phyloP scores from a whole-genome alignment of 805 yeast species.

The Candida berthetii region DNA sequence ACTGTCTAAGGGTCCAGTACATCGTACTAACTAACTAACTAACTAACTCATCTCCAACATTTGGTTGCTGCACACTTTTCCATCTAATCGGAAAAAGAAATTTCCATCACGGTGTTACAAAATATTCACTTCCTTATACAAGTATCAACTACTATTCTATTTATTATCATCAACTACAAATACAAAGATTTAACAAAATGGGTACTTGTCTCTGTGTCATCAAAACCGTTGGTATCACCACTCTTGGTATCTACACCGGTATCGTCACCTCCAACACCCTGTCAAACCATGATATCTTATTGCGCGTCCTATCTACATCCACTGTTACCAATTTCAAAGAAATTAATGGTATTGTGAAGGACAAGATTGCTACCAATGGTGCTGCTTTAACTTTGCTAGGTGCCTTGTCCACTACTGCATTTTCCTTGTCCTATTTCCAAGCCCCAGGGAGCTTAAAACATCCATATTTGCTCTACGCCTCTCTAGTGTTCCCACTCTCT shows the following conservation, averaged over 20 bases:
- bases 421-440: constrained; percentile 47
- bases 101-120: no score
- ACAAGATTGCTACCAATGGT: constrained; percentile 16
- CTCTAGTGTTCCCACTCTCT: constrained; percentile 18
- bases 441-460: constrained; percentile 56
- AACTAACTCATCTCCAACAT: no score
- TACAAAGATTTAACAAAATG: constrained; percentile 24
- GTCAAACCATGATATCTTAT: constrained; percentile 13
- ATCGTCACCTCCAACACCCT: constrained; percentile 31
- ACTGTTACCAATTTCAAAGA: constrained; percentile 20
- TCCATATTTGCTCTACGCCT: constrained; percentile 60
- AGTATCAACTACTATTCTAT: no score
- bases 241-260: constrained; percentile 62
- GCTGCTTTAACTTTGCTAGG: constrained; percentile 31
- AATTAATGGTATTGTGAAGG: constrained; percentile 13
- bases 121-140: no score
- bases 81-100: no score
- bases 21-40: no score
- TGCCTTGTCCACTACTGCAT: constrained; percentile 41
- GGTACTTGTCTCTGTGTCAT: constrained; percentile 50
- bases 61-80: no score
- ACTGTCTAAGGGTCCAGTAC: no score
- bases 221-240: constrained; percentile 58
- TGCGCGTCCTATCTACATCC: constrained; percentile 24
- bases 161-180: no score